phyloP scores from a whole-genome alignment of 441 rosid genomes.

The Omphalea diandra region DNA sequence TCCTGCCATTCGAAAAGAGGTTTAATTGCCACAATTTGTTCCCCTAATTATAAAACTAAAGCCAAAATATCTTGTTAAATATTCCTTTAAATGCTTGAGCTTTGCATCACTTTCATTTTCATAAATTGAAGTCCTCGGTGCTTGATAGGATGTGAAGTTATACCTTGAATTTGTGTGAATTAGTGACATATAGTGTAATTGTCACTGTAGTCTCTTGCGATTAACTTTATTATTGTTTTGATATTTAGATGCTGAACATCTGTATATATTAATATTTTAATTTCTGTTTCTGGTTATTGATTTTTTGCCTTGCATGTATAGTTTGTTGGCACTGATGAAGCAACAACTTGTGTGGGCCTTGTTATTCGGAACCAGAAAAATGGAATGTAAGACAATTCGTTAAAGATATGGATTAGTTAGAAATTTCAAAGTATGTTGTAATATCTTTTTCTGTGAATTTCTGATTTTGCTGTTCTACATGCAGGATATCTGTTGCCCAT shows the following conservation, averaged over 20 bases:
- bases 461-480: slow-evolving; percentile 21
- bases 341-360: slow-evolving; percentile 81
- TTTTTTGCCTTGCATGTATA: slow-evolving; percentile 26
- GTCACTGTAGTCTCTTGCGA: not conserved
- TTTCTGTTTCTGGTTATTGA: not conserved
- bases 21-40: too few relatives aligned
- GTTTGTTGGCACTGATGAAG: slow-evolving; percentile 83
- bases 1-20: too few relatives aligned
- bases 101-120: not conserved
- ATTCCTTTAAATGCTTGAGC: not conserved
- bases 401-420: not conserved
- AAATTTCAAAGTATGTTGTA: not conserved
- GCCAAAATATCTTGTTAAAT: not conserved
- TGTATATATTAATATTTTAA: not conserved
- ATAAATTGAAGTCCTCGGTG: not conserved
- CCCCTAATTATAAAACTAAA: not conserved
- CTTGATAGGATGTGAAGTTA: not conserved
- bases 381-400: slow-evolving; percentile 53
- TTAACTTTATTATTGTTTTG: not conserved
- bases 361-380: slow-evolving; percentile 62
- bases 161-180: not conserved
- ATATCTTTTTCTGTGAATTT: not conserved
- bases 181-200: not conserved
- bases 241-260: not conserved
- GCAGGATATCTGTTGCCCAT: slow-evolving; percentile 87